These are phyloP conservation scores for Penicillium cataractarum DNA, from an alignment of 495 filamentous ascomycete genomes.

Conservation along the genomic window DNA sequence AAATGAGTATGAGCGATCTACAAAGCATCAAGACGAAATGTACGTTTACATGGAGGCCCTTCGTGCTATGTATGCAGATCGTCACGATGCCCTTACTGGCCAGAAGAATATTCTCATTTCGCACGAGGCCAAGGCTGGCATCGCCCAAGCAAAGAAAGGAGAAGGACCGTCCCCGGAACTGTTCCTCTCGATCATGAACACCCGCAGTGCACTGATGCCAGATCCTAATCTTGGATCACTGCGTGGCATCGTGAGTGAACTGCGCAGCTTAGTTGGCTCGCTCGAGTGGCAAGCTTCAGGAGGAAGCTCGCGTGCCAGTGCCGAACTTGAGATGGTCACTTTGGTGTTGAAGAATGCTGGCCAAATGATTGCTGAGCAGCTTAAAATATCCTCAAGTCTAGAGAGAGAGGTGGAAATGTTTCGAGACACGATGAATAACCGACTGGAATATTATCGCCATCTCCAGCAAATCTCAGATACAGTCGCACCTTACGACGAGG, in stretches of 20 bases:
- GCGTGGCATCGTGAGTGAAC: slow-evolving; percentile 66
- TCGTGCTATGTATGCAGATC: slow-evolving; percentile 74
- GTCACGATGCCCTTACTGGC: slow-evolving; percentile 73
- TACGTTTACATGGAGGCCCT: slow-evolving; percentile 82
- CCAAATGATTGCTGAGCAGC: slow-evolving; percentile 63
- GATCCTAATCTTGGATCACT: slow-evolving; percentile 62
- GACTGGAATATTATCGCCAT: slow-evolving; percentile 86
- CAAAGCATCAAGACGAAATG: slow-evolving; percentile 81
- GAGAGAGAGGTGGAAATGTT: slow-evolving; percentile 78
- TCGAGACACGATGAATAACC: slow-evolving; percentile 74
- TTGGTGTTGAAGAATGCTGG: slow-evolving; percentile 60
- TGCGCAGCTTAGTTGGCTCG: slow-evolving; percentile 63
- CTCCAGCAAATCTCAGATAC: slow-evolving; percentile 87
- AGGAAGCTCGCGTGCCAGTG: slow-evolving; percentile 62
- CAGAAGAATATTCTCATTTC: slow-evolving; percentile 76
- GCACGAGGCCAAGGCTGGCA: slow-evolving; percentile 68
- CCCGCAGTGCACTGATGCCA: slow-evolving; percentile 61
- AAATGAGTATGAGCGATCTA: slow-evolving; percentile 86
- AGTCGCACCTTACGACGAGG: slow-evolving; percentile 70
- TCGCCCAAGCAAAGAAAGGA: slow-evolving; percentile 59
- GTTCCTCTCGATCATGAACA: slow-evolving; percentile 61
- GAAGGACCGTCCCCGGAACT: slow-evolving; percentile 75
- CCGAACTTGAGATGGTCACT: slow-evolving; percentile 66
- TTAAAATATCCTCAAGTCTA: slow-evolving; percentile 61
- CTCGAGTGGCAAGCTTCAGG: slow-evolving; percentile 63